Evolutionary conservation across 352 stramenopile species (phyloP), one percentile per base, ranked within the genome.

Genomic region (Globisporangium lucens): DNA sequence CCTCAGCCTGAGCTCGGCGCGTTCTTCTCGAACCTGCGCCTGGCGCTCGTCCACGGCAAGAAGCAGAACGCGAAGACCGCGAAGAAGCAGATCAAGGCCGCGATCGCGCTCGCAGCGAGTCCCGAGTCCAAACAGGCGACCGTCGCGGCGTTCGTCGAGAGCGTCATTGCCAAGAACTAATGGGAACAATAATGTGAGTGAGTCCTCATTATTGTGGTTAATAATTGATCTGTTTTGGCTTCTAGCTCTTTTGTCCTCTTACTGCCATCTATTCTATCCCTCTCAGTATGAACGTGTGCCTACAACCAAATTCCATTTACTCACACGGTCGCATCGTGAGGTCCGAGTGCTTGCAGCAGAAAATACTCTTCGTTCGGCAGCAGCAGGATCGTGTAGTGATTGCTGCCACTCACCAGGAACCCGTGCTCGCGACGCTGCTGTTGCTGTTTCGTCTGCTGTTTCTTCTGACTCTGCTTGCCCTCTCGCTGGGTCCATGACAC

Each of bases 311-410:
- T 4, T 46, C 12, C 38, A 46, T 20, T 46, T 1, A 20, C 27
- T 72, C 49, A 90, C 36, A 76, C 76, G 20, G 82, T 90, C 20
- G 69, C 77, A 22, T 95, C 87, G 62, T 93, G 85, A 2, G 87
- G 75, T 5, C 85, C 85, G 30, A 93, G 61, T 3, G 80, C 77
- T 67, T 95, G 87, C 17, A 93, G 65, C 51, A 90, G 46, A 46
- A 87, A 88, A 58, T 95, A 95, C 63, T 90, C 78, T 10, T 89
- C 75, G 29, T 89, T 73, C 3, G 87, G 87, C 4, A 95, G 67
- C 36, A 93, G 63, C 13, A 95, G 49, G 20, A 95, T 58, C 9
- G 82, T 90, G 68, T 89, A 93, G 62, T 90, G 82, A 65, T 95
- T 95, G 76, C 69, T 83, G 22, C 87, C 87, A 71, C 89, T 89